phyloP scores from a whole-genome alignment of 2,329 filamentous ascomycete genomes.

The Triangularia setosa region DNA sequence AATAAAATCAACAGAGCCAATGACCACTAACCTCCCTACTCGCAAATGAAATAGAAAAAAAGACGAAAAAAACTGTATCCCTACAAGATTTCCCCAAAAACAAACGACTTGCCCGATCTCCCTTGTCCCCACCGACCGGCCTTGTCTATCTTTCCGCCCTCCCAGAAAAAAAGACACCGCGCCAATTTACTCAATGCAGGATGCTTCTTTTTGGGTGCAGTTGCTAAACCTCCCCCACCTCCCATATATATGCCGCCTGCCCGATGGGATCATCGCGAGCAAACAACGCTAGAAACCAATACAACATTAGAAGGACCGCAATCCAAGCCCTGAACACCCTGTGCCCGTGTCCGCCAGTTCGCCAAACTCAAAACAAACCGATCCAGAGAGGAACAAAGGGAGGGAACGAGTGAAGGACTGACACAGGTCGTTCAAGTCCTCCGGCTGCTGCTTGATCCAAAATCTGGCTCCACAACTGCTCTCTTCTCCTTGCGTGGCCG shows the following conservation, averaged over 20 bases:
- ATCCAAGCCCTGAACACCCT: slow-evolving; percentile 5
- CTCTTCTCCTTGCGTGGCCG: slow-evolving; percentile 84
- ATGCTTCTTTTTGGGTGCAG: neutral
- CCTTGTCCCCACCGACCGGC: neutral
- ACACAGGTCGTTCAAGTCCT: slow-evolving; percentile 18
- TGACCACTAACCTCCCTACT: neutral
- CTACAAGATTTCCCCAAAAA: slow-evolving; percentile 9
- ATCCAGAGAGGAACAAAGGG: slow-evolving; percentile 4
- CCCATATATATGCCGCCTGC: neutral
- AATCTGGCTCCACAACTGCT: slow-evolving; percentile 58
- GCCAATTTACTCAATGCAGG: neutral
- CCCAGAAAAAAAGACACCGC: neutral
- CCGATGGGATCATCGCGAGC: neutral
- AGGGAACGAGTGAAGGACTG: neutral
- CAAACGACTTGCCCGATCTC: neutral
- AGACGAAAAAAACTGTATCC: slow-evolving; percentile 6
- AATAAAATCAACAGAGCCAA: neutral
- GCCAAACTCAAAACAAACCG: neutral
- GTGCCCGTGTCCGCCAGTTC: neutral
- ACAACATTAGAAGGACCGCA: slow-evolving; percentile 5
- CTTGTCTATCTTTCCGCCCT: neutral
- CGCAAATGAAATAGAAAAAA: neutral
- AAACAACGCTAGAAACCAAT: neutral
- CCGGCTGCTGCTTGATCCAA: slow-evolving; percentile 40
- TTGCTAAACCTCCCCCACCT: neutral